Evolutionary conservation across 2,329 filamentous ascomycete genomes (phyloP).

Genomic region (Paecilomyces fulvus): DNA sequence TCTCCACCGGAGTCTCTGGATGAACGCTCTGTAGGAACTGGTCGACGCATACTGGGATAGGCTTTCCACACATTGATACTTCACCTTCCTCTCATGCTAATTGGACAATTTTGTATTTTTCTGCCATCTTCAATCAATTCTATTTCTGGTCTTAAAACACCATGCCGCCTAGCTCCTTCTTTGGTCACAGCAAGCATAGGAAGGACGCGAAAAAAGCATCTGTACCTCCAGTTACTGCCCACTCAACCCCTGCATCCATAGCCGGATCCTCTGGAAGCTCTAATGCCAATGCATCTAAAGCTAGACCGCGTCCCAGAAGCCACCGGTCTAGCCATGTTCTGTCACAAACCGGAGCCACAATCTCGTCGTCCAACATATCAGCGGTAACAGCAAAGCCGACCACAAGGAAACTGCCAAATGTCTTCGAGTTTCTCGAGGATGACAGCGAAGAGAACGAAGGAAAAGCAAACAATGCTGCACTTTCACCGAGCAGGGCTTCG

Average conservation of each 20-base stretch:
- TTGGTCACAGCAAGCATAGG: not conserved
- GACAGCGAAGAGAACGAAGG: slow-evolving; percentile 2
- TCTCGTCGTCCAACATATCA: slow-evolving; percentile 1
- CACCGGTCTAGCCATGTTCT: slow-evolving; percentile 1
- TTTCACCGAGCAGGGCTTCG: not conserved
- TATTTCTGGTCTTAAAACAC: not conserved
- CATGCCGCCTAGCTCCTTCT: not conserved
- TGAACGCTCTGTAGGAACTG: not conserved
- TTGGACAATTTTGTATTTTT: not conserved
- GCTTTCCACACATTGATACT: not conserved
- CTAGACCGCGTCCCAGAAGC: slow-evolving; percentile 4
- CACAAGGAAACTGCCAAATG: slow-evolving; percentile 19
- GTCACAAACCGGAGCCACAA: not conserved
- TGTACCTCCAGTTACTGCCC: not conserved
- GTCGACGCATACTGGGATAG: not conserved
- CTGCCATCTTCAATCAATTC: not conserved
- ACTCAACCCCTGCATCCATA: not conserved
- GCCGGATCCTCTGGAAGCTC: slow-evolving; percentile 1
- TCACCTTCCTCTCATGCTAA: not conserved
- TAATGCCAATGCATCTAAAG: not conserved
- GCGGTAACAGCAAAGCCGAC: slow-evolving; percentile 1
- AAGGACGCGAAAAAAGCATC: not conserved
- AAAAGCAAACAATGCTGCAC: not conserved
- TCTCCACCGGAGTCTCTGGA: not conserved
- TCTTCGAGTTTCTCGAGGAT: slow-evolving; percentile 32